Conservation (phyloP, 331 rosid genomes). For the Rhamnella rubrinervis region DNA sequence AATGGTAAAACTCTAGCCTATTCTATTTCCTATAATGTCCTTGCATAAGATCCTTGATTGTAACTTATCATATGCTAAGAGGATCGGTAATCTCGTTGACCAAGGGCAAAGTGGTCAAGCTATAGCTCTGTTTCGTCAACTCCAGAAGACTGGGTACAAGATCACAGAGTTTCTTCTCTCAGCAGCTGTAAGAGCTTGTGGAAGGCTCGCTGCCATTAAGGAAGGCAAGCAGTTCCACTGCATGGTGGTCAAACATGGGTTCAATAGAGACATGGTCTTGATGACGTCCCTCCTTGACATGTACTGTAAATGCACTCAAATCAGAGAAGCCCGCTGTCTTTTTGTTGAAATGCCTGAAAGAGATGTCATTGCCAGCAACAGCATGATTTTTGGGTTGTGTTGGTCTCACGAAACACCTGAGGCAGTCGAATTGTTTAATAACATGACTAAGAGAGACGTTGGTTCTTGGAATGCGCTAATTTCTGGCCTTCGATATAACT, state of each 20-base stretch:
- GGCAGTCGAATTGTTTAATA: slow-evolving; percentile 22
- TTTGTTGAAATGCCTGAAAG: slow-evolving; percentile 37
- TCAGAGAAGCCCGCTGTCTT: slow-evolving; percentile 13
- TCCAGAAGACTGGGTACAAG: slow-evolving; percentile 12
- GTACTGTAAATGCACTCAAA: slow-evolving; percentile 22
- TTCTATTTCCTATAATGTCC: neutral
- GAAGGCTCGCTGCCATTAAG: slow-evolving; percentile 16
- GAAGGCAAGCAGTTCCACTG: slow-evolving; percentile 36
- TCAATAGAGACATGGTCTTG: slow-evolving; percentile 11
- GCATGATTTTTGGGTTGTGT: slow-evolving; percentile 33
- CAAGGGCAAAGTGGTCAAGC: slow-evolving; percentile 22
- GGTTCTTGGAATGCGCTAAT: slow-evolving; percentile 41
- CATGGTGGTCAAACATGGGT: slow-evolving; percentile 20
- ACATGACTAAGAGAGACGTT: slow-evolving; percentile 18
- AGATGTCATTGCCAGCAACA: slow-evolving; percentile 25
- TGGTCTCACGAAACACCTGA: slow-evolving; percentile 8
- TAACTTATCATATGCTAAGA: slow-evolving; percentile 8
- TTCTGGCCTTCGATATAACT: slow-evolving; percentile 25
- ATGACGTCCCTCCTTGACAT: slow-evolving; percentile 31
- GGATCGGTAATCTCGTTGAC: slow-evolving; percentile 8
- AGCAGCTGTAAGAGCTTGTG: slow-evolving; percentile 28
- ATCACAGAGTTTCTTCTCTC: slow-evolving; percentile 29
- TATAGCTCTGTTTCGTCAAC: slow-evolving; percentile 12
- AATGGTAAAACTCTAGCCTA: neutral
- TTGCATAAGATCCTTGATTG: neutral